Conservation (phyloP, 2,329 filamentous ascomycete genomes). For the Botryotinia calthae region DNA sequence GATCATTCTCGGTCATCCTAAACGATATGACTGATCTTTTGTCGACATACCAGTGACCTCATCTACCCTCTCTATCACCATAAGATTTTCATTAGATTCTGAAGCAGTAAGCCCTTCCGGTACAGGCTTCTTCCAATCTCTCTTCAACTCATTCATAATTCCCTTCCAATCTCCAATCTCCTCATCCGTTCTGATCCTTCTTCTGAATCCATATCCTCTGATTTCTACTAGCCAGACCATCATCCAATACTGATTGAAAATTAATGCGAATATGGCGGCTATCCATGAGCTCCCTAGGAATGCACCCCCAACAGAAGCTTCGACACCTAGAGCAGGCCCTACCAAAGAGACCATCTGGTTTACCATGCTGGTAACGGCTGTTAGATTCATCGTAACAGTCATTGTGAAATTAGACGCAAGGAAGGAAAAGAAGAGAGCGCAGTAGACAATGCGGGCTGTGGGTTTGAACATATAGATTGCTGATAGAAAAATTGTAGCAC, state of each 20-base stretch:
- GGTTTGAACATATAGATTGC: background rate
- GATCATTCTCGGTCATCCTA: background rate
- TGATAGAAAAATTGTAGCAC: background rate
- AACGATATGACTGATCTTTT: background rate
- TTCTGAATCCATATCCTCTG: background rate
- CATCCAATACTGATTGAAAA: background rate
- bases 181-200: background rate
- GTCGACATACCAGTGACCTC: background rate
- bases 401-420: slow-evolving; percentile 1
- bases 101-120: background rate
- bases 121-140: slow-evolving; percentile 2
- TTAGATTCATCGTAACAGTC: slow-evolving; percentile 1
- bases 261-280: background rate
- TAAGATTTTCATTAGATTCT: background rate
- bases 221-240: background rate
- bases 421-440: slow-evolving; percentile 1
- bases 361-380: background rate
- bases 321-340: background rate
- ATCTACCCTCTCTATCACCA: background rate
- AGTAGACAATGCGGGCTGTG: slow-evolving; percentile 1
- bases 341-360: background rate
- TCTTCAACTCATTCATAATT: background rate
- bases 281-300: background rate
- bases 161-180: background rate
- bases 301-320: background rate